Evolutionary conservation across 768 basidiomycete genomes (phyloP).

Genomic region (Tylopilus plumbeoviolaceoides): DNA sequence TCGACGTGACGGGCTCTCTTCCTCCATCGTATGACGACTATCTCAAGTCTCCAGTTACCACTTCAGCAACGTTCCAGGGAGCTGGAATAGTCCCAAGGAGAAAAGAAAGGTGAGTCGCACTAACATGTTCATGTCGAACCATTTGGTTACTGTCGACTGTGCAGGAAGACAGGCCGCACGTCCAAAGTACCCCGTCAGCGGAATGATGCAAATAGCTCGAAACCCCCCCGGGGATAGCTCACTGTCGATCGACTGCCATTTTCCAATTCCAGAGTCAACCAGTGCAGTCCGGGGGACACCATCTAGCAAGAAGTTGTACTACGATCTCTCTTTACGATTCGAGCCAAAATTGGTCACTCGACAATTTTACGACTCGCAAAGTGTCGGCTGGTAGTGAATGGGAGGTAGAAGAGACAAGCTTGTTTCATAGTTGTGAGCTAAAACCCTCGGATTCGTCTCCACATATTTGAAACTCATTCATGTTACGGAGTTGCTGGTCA

Average conservation of each 20-base stretch:
- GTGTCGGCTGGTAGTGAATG: neutral
- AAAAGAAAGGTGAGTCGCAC: constrained; percentile 8
- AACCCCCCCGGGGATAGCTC: constrained; percentile 1
- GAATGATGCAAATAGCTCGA: constrained; percentile 7
- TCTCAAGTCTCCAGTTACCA: neutral
- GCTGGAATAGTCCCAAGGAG: neutral
- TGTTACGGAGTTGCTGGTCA: constrained; percentile 6
- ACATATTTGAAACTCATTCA: constrained; percentile 17
- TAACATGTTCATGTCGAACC: neutral
- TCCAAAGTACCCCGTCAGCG: neutral
- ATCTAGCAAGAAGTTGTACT: neutral
- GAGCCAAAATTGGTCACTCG: constrained; percentile 2
- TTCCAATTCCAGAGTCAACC: constrained; percentile 18
- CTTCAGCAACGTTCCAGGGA: neutral
- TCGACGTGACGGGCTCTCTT: constrained; percentile 5
- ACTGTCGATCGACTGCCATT: constrained; percentile 17
- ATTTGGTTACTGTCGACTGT: neutral
- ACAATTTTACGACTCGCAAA: neutral
- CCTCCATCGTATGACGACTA: constrained; percentile 5
- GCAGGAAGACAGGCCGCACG: constrained; percentile 8
- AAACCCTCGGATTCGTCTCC: constrained; percentile 18
- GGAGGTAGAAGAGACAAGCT: neutral
- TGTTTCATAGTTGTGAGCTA: constrained; percentile 7
- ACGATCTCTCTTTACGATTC: constrained; percentile 9
- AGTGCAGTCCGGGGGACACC: neutral